Conservation (phyloP, 2,329 filamentous ascomycete species). For the Nothopassalora personata region DNA sequence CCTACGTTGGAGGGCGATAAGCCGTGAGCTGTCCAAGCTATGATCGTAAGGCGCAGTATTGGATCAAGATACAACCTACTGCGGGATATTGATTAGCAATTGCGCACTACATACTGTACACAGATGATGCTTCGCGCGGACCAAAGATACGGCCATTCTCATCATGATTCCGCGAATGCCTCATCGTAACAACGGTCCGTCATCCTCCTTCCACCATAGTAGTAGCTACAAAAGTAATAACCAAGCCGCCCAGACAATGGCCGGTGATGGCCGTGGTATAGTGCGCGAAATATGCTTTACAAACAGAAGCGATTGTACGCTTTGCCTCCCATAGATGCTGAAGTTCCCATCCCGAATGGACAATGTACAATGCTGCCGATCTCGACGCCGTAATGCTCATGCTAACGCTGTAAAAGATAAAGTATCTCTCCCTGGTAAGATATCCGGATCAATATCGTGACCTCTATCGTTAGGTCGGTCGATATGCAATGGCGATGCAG, state of each 20-base stretch:
- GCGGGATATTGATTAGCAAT: neutral
- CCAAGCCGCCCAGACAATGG: constrained; percentile 1
- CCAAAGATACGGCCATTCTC: neutral
- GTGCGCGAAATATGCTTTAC: constrained; percentile 1
- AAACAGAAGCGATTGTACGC: neutral
- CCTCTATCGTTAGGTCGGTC: neutral
- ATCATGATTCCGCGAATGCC: neutral
- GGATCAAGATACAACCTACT: neutral
- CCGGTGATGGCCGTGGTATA: constrained; percentile 4
- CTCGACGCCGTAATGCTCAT: neutral
- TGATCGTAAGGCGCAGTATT: neutral
- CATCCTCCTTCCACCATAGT: neutral
- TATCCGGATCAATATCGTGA: neutral
- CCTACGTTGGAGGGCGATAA: neutral
- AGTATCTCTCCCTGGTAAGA: neutral
- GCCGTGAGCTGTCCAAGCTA: neutral
- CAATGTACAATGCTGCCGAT: neutral
- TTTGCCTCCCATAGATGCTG: constrained; percentile 2
- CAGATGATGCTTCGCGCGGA: neutral
- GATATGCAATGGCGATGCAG: neutral
- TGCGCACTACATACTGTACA: neutral
- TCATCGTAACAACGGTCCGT: neutral
- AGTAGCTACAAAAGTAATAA: neutral
- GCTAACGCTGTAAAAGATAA: neutral
- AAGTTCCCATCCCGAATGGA: neutral